These are phyloP conservation scores for Beauveria sp. DNA, from an alignment of 2,329 filamentous ascomycete genomes.

Conservation along the genomic window DNA sequence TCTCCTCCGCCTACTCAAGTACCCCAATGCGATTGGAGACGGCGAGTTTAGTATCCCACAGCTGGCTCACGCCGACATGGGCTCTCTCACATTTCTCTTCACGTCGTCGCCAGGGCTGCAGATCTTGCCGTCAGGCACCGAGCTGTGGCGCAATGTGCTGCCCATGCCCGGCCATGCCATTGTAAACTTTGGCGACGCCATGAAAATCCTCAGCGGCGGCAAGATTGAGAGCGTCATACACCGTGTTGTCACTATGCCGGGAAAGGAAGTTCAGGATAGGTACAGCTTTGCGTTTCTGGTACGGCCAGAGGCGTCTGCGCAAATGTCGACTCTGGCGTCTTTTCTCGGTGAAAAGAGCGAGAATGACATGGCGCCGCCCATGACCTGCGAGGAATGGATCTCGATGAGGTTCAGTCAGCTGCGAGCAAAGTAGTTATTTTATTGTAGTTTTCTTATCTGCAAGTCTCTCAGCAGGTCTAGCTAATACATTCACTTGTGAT, in stretches of 20 bases:
- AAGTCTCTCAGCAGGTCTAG: background rate
- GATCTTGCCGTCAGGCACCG: background rate
- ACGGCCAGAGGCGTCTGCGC: background rate
- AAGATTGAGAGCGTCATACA: background rate
- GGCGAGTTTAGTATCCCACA: background rate
- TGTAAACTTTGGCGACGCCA: conserved; percentile 1
- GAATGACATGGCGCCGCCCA: background rate
- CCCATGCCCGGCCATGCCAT: background rate
- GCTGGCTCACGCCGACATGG: conserved; percentile 4
- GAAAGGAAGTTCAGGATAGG: background rate
- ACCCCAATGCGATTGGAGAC: background rate
- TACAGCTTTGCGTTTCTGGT: conserved; percentile 3
- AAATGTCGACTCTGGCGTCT: background rate
- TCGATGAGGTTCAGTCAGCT: background rate
- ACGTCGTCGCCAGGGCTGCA: background rate
- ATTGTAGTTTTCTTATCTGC: no score
- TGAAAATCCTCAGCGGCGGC: conserved; percentile 4
- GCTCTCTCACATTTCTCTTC: conserved; percentile 4
- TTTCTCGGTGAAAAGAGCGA: background rate
- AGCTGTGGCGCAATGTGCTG: background rate
- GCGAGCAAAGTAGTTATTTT: background rate
- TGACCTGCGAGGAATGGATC: conserved; percentile 5
- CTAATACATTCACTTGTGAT: no score
- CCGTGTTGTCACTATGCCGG: background rate
- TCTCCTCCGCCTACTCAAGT: background rate